phyloP scores from a whole-genome alignment of 2,329 filamentous ascomycete species.

The Colletotrichum viniferum region DNA sequence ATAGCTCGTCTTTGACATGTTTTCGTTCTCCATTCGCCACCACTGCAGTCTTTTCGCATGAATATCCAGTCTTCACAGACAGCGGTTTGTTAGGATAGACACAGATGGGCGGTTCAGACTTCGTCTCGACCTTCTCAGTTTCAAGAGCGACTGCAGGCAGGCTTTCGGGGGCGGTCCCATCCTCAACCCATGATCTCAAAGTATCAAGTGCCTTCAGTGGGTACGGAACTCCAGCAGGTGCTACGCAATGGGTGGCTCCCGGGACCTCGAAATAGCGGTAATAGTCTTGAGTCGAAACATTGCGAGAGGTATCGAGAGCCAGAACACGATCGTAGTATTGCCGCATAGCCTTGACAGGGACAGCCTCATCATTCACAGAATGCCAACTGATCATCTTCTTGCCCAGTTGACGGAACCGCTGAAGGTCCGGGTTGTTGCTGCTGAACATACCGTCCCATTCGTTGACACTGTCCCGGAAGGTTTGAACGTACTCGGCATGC shows the following conservation, averaged over 20 bases:
- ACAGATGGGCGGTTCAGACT: not conserved
- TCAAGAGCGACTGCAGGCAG: not conserved
- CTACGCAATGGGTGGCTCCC: constrained; percentile 52
- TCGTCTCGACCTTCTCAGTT: not conserved
- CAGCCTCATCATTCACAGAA: constrained; percentile 39
- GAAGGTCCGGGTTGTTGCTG: constrained; percentile 29
- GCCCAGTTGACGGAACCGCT: constrained; percentile 32
- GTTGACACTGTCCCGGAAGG: constrained; percentile 22
- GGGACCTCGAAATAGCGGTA: constrained; percentile 49
- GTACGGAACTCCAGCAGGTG: not conserved
- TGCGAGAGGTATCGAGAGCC: not conserved
- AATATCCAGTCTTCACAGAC: not conserved
- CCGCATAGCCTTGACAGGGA: constrained; percentile 23
- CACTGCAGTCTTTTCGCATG: not conserved
- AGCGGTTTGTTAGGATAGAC: not conserved
- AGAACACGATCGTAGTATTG: not conserved
- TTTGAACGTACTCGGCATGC: not conserved
- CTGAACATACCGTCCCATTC: constrained; percentile 26
- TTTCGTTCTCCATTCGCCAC: not conserved
- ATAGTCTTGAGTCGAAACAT: not conserved
- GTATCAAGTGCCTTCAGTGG: not conserved
- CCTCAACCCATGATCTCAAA: constrained; percentile 56
- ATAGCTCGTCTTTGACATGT: not conserved
- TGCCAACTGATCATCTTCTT: constrained; percentile 48
- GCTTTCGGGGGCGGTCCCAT: constrained; percentile 51